These are phyloP conservation scores for Apiotrichum mycotoxinovorans DNA, from an alignment of 1,284 basidiomycete genomes.

Conservation along the genomic window DNA sequence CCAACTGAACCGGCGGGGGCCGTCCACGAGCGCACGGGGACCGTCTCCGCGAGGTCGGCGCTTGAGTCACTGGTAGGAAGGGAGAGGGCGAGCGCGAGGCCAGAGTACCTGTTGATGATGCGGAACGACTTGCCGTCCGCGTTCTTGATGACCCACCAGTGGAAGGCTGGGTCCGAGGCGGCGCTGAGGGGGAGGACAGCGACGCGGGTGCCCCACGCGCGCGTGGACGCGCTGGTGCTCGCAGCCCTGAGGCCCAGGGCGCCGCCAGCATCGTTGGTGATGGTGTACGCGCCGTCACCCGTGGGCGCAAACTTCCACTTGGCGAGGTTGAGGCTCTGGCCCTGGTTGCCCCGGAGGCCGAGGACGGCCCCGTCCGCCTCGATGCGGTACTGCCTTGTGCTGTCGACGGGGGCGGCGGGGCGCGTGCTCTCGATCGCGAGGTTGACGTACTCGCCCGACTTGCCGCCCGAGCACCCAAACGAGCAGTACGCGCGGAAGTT, in stretches of 20 bases:
- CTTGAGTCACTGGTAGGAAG: too few species aligned
- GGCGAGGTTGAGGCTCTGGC: background rate
- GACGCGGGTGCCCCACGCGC: conserved; percentile 8
- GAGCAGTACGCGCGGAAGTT: conserved; percentile 16
- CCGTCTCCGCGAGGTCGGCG: too few species aligned
- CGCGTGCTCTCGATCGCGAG: conserved; percentile 2
- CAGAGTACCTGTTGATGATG: conserved; percentile 16
- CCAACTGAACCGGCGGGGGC: too few species aligned
- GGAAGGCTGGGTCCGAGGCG: background rate
- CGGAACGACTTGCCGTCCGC: conserved; percentile 3
- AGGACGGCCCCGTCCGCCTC: background rate
- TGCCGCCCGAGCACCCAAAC: conserved; percentile 11
- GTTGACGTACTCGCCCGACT: conserved; percentile 12
- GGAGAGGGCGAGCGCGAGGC: conserved; percentile 3
- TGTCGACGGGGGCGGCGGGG: background rate
- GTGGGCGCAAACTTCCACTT: background rate
- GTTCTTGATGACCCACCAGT: conserved; percentile 18
- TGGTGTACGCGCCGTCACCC: conserved; percentile 9
- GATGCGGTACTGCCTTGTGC: conserved; percentile 4
- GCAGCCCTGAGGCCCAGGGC: background rate
- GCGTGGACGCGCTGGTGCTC: background rate
- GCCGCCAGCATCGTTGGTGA: background rate
- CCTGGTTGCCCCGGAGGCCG: background rate
- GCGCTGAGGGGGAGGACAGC: background rate
- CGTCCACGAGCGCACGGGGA: too few species aligned